Base-by-base conservation (phyloP, 1,284 basidiomycete species). In the Coniferiporia weirii region DNA sequence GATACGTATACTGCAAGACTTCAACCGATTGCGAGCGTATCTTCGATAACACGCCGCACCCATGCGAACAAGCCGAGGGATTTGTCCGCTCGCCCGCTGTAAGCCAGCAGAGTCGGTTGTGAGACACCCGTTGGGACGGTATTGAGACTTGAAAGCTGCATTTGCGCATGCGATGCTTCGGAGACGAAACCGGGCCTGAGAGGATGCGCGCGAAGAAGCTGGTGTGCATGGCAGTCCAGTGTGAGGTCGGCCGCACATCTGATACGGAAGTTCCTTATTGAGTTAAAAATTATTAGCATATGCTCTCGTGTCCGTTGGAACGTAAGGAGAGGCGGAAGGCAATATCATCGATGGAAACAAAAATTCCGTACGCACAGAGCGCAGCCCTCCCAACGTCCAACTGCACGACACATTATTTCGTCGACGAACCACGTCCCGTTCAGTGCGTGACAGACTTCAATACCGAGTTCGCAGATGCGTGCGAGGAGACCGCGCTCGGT, bases 311-410 rank as follows among this genome's bases (percentile, higher is more conserved):
- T 27, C 27, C 2, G 27, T 27, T 5, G 5, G 27, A 27, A 27
- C 27, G 27, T 5, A 27, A 27, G 27, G 27, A 27, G 27, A 27
- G 17, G 44, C 17, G 17, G 19, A 17, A 46, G 4, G 5, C 5
- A 43, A 43, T 43, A 43, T 43, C 27, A 43, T 35, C 1, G 47
- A 19, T 48, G 52, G 40, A 32, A 59, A 12, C 47, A 60, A 43
- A 17, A 19, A 52, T 46, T 56, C 34, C 32, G 27, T 4, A 79
- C 88, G 70, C 66, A 91, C 89, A 91, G 64, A 32, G 85, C 81
- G 63, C 81, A 84, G 4, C 87, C 85, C 63, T 91, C 88, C 88
- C 89, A 91, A 64, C 86, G 77, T 9, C 87, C 89, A n/a, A 91
- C 79, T 56, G 83, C 85, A 59, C 82, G 77, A 50, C 82, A 80